Evolutionary conservation across 78 protist species (phyloP).

Genomic region (Abeoforma whisleri): DNA sequence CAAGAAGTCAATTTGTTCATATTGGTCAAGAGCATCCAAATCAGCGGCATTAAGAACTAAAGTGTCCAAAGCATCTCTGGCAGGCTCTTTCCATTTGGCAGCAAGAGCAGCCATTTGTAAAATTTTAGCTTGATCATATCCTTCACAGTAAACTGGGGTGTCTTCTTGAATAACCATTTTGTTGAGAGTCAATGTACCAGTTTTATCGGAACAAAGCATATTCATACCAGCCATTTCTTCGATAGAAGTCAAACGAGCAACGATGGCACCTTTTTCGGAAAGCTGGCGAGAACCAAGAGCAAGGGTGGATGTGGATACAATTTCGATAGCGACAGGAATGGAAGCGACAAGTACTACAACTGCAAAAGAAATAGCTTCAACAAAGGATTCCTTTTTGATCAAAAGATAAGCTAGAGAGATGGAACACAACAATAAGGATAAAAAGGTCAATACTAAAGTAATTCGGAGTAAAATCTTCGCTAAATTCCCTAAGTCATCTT

Average conservation of each 20-base stretch:
- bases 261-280: slow-evolving; percentile 63
- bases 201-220: slow-evolving; percentile 74
- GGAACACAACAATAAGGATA: slow-evolving; percentile 47
- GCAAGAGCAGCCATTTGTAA: slow-evolving; percentile 23
- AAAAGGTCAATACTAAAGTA: slow-evolving; percentile 52
- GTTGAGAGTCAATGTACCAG: slow-evolving; percentile 90
- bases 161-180: slow-evolving; percentile 66
- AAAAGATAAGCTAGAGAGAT: slow-evolving; percentile 49
- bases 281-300: slow-evolving; percentile 72
- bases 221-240: slow-evolving; percentile 49
- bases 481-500: slow-evolving; percentile 51
- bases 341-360: slow-evolving; percentile 58
- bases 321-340: slow-evolving; percentile 71
- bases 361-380: slow-evolving; percentile 44
- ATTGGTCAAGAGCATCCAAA: background rate
- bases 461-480: slow-evolving; percentile 52
- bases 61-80: slow-evolving; percentile 38
- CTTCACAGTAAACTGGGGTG: slow-evolving; percentile 32
- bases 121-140: background rate
- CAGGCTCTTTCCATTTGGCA: slow-evolving; percentile 36
- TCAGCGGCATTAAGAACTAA: slow-evolving; percentile 27
- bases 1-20: slow-evolving; percentile 9
- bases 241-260: slow-evolving; percentile 66
- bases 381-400: slow-evolving; percentile 31
- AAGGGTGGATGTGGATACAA: slow-evolving; percentile 66